Percentiles rank a stretch among this genome's conserved stretches.
These are phyloP conservation scores for Fusarium proliferatum DNA, from an alignment of 2,329 filamentous ascomycete species.

Conservation along the genomic window DNA sequence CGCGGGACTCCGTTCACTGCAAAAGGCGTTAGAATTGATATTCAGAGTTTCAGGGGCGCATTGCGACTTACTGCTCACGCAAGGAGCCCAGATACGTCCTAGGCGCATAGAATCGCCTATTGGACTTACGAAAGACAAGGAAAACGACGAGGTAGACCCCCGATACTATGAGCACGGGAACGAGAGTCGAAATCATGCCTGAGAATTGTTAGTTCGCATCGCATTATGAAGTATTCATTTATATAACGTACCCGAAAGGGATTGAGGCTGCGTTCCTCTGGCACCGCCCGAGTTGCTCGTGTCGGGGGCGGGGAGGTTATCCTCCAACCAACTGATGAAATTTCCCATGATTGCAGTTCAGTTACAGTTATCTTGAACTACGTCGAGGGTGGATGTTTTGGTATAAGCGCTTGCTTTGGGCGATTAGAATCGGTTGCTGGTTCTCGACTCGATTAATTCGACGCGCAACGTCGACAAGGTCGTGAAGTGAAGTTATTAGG, in stretches of 20 bases:
- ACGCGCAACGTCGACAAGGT: slow-evolving; percentile 1
- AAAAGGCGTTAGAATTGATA: slow-evolving; percentile 21
- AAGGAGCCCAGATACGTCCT: slow-evolving; percentile 63
- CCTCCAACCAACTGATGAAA: slow-evolving; percentile 54
- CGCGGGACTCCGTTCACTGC: slow-evolving; percentile 65
- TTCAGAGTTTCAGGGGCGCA: background rate
- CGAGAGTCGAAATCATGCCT: slow-evolving; percentile 62
- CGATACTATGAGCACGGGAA: slow-evolving; percentile 63
- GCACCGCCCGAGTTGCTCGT: slow-evolving; percentile 44
- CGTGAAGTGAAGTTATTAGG: slow-evolving; percentile 6
- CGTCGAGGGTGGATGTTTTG: background rate
- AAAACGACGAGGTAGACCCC: slow-evolving; percentile 63
- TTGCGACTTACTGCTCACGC: slow-evolving; percentile 57
- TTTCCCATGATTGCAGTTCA: slow-evolving; percentile 49
- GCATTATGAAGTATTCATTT: background rate
- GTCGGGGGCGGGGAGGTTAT: slow-evolving; percentile 44
- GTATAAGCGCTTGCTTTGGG: slow-evolving; percentile 13
- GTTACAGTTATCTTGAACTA: slow-evolving; percentile 11
- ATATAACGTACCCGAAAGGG: slow-evolving; percentile 48
- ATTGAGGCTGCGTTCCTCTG: slow-evolving; percentile 45
- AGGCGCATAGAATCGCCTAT: slow-evolving; percentile 66
- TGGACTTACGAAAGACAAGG: slow-evolving; percentile 59
- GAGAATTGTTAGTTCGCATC: slow-evolving; percentile 4
- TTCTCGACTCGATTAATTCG: slow-evolving; percentile 10
- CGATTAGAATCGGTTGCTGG: background rate